phyloP scores from a whole-genome alignment of 2,329 filamentous ascomycete species.

The Hypoxylon sp. region DNA sequence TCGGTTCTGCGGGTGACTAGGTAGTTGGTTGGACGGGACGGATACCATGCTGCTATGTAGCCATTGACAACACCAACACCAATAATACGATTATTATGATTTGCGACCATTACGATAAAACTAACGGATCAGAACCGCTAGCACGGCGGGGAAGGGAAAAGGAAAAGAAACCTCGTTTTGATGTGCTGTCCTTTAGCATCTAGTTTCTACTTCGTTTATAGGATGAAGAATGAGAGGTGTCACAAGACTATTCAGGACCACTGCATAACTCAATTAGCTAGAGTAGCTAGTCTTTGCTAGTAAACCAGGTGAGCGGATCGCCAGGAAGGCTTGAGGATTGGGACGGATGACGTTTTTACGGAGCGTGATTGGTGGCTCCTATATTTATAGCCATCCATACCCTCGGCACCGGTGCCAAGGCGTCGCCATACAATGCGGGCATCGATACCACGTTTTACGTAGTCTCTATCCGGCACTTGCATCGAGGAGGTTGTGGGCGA shows the following conservation, averaged over 20 bases:
- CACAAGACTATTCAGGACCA: conserved; percentile 24
- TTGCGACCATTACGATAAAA: conserved; percentile 1
- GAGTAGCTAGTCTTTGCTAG: conserved; percentile 24
- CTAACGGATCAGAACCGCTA: neutral
- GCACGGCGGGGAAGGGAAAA: neutral
- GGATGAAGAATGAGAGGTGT: conserved; percentile 11
- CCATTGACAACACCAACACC: neutral
- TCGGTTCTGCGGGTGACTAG: neutral
- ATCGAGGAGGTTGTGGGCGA: conserved; percentile 13
- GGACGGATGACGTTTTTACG: conserved; percentile 35
- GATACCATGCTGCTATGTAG: conserved; percentile 35
- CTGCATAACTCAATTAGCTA: conserved; percentile 8
- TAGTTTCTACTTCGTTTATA: conserved; percentile 21
- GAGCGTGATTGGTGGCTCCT: conserved; percentile 32
- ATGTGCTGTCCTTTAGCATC: conserved; percentile 10
- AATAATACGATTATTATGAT: conserved; percentile 20
- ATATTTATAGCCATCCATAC: conserved; percentile 36
- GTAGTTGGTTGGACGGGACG: conserved; percentile 21
- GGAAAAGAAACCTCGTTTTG: neutral
- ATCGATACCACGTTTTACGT: conserved; percentile 41
- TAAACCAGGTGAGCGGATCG: conserved; percentile 45
- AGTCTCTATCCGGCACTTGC: conserved; percentile 36
- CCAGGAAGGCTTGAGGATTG: conserved; percentile 22
- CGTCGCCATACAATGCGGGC: conserved; percentile 27
- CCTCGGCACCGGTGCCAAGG: conserved; percentile 42